Evolutionary conservation across 106 monocot species (phyloP).

Genomic region (Posidonia australis): DNA sequence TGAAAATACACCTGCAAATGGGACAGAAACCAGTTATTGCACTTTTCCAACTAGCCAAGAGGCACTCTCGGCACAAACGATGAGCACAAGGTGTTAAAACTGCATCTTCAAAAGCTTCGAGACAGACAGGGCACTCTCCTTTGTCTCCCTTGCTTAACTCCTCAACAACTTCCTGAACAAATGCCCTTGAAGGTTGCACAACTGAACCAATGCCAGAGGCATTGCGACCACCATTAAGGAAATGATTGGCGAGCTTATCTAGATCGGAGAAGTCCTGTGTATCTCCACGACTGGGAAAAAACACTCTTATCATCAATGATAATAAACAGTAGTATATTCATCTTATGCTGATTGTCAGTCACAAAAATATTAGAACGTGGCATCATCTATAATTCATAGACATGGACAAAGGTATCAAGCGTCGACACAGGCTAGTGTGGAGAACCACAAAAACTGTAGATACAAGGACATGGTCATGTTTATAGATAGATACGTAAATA

Average conservation of each 20-base stretch:
- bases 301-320: conserved; percentile 4
- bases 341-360: too few species aligned
- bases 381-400: too few species aligned
- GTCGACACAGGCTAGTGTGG: too few species aligned
- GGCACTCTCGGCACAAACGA: conserved; percentile 82
- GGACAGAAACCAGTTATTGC: conserved; percentile 62
- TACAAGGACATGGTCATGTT: too few species aligned
- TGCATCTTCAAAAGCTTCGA: conserved; percentile 96
- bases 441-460: too few species aligned
- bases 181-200: conserved; percentile 54
- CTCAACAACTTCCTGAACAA: conserved; percentile 70
- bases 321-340: too few species aligned
- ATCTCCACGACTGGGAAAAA: conserved; percentile 62
- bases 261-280: conserved; percentile 83
- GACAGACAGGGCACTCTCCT: conserved; percentile 89
- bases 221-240: conserved; percentile 44
- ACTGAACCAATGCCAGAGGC: conserved; percentile 21
- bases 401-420: too few species aligned
- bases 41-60: conserved; percentile 74
- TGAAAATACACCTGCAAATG: conserved; percentile 53
- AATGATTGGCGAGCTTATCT: conserved; percentile 76
- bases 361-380: too few species aligned
- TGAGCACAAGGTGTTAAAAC: conserved; percentile 94
- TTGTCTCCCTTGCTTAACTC: conserved; percentile 66
- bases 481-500: too few species aligned